Percentiles rank a stretch among this genome's conserved stretches.
Conservation (phyloP, 805 yeast genomes). For the Yamadazyma paraphyllophila region DNA sequence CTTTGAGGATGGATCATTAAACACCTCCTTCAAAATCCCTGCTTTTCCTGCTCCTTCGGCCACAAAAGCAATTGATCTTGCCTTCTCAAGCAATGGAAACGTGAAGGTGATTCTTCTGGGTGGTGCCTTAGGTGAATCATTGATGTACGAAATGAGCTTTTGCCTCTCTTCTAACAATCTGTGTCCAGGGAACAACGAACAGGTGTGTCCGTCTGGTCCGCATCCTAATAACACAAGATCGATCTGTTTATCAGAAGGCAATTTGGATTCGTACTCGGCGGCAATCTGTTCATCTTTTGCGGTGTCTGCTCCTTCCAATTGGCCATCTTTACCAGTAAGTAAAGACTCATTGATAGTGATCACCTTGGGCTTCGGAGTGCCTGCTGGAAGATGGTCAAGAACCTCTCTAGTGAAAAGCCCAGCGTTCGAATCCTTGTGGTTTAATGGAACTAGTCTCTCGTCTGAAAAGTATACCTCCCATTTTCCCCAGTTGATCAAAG, state of each 20-base stretch:
- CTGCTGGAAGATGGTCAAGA: constrained; percentile 41
- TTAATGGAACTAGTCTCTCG: constrained; percentile 83
- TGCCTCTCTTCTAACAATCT: constrained; percentile 53
- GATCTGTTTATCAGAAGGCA: constrained; percentile 48
- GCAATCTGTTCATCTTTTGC: constrained; percentile 54
- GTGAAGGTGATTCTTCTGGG: constrained; percentile 89
- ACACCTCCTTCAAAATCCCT: constrained; percentile 65
- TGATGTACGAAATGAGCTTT: constrained; percentile 58
- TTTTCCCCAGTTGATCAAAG: constrained; percentile 58
- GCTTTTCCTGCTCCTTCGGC: constrained; percentile 90
- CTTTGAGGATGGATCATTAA: constrained; percentile 45
- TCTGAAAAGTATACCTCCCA: constrained; percentile 88
- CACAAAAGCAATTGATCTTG: constrained; percentile 65
- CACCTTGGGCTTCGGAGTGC: constrained; percentile 54
- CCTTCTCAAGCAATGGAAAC: constrained; percentile 64
- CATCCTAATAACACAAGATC: constrained; percentile 82
- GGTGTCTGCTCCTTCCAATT: constrained; percentile 42
- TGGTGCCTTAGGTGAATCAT: constrained; percentile 92
- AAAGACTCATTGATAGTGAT: constrained; percentile 64
- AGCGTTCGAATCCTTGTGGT: constrained; percentile 81
- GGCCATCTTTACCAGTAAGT: constrained; percentile 50
- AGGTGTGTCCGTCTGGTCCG: constrained; percentile 96
- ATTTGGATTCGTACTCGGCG: constrained; percentile 52
- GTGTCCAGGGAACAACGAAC: constrained; percentile 90
- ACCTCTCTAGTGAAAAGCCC: constrained; percentile 71